These are phyloP conservation scores for Boletus pseudopeckii DNA, from an alignment of 768 basidiomycete genomes.

Conservation along the genomic window DNA sequence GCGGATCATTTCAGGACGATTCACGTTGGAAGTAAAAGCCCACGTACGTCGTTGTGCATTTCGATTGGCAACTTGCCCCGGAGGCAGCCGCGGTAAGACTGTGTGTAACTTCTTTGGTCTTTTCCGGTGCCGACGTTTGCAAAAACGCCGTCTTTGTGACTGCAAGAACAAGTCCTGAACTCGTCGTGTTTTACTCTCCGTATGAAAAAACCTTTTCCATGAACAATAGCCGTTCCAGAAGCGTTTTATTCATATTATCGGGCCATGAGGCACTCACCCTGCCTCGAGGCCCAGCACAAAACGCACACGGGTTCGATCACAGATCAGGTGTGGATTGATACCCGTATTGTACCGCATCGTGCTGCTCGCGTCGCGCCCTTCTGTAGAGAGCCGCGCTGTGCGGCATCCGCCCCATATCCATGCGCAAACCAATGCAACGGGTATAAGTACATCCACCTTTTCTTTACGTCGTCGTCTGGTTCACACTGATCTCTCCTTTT, in stretches of 20 bases:
- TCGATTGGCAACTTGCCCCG: too few species aligned
- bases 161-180: too few species aligned
- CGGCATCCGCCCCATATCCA: constrained; percentile 15
- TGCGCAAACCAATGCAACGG: constrained; percentile 3
- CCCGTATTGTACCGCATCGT: neutral
- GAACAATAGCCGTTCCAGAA: too few species aligned
- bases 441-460: constrained; percentile 17
- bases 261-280: constrained; percentile 5
- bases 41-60: too few species aligned
- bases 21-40: too few species aligned
- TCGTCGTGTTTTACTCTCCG: too few species aligned
- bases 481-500: neutral
- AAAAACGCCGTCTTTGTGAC: too few species aligned
- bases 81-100: too few species aligned
- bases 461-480: neutral
- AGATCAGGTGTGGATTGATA: constrained; percentile 2
- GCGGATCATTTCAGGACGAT: too few species aligned
- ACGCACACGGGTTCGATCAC: constrained; percentile 2
- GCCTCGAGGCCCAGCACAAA: constrained; percentile 15
- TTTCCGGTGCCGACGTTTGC: too few species aligned
- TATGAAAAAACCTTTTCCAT: too few species aligned
- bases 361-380: neutral
- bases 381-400: constrained; percentile 12
- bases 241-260: neutral
- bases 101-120: too few species aligned